phyloP scores from a whole-genome alignment of 371 early-diverging fungal genomes.

The Mucor ambiguus region DNA sequence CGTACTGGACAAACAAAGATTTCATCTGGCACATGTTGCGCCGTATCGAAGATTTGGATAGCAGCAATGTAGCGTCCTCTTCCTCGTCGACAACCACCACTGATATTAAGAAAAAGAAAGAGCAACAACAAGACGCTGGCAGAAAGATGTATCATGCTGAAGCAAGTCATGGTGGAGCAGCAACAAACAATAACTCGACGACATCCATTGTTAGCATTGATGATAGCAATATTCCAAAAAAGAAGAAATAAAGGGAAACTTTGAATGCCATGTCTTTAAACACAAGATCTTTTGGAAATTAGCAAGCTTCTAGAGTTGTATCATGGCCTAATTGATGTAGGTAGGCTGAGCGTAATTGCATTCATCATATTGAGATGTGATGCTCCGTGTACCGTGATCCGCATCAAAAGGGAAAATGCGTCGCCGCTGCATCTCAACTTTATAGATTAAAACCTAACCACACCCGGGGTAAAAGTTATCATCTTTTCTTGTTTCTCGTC shows the following conservation, averaged over 20 bases:
- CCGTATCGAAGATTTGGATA: constrained; percentile 32
- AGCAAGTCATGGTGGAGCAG: not conserved
- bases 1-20: constrained; percentile 58
- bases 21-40: constrained; percentile 52
- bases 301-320: too few relatives aligned
- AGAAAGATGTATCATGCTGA: not conserved
- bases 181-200: not conserved
- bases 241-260: not conserved
- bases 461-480: not conserved
- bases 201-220: constrained; percentile 11
- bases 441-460: not conserved
- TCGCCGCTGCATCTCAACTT: not conserved
- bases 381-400: too few relatives aligned
- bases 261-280: too few relatives aligned
- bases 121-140: not conserved
- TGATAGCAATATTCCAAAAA: constrained; percentile 10
- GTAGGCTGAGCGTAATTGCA: too few relatives aligned
- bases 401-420: too few relatives aligned
- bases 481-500: not conserved
- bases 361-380: too few relatives aligned
- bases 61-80: not conserved
- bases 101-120: not conserved
- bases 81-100: too few relatives aligned
- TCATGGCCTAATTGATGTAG: too few relatives aligned
- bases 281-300: too few relatives aligned